Base-by-base conservation (phyloP, 2,329 filamentous ascomycete species). In the Calonectria pseudoturangicola region DNA sequence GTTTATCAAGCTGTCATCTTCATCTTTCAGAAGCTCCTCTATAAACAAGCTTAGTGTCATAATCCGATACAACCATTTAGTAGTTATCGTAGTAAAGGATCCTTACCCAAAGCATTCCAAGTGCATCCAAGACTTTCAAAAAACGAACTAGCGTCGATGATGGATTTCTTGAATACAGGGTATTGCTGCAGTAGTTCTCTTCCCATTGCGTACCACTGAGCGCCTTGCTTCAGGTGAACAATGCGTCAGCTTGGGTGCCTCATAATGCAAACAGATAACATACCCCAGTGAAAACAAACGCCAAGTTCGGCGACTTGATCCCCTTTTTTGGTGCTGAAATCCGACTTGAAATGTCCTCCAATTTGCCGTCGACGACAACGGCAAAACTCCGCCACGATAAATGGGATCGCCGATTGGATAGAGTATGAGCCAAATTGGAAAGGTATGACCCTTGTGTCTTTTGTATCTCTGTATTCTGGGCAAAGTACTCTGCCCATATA, bases 181-280 rank as follows among this genome's bases (percentile, higher is more conserved):
- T 72, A 73, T 28, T 18, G 16, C 0, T 30, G 13, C 8, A 80
- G 73, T 5, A 64, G 83, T 75, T 77, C 79, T 74, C 60, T 25
- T 12, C 83, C 83, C 83, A 85, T 76, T 18, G 51, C 62, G 48
- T 48, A 67, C 79, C 79, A 83, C 68, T 83, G 82, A 4, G 82
- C 83, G 15, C 83, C 83, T 70, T 84, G 82, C 43, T 65, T 21
- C 4, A 56, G 3, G 13, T n/a, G 15, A 30, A n/a, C 3, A 1
- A 27, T 10, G 4, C 9, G 30, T 56, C n/a, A 56, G 51, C 27
- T 30, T 33, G 28, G 13, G 28, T 16, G 3, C 30, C 30, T 33
- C 5, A 33, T n/a, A 39, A 4, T 21, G n/a, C 6, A 4, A n/a
- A 36, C 8, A 4, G 30, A 18, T 36, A 60, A 21, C 56, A 4